Evolutionary conservation across 768 basidiomycete species (phyloP).

Genomic region (Rickenella mellea): DNA sequence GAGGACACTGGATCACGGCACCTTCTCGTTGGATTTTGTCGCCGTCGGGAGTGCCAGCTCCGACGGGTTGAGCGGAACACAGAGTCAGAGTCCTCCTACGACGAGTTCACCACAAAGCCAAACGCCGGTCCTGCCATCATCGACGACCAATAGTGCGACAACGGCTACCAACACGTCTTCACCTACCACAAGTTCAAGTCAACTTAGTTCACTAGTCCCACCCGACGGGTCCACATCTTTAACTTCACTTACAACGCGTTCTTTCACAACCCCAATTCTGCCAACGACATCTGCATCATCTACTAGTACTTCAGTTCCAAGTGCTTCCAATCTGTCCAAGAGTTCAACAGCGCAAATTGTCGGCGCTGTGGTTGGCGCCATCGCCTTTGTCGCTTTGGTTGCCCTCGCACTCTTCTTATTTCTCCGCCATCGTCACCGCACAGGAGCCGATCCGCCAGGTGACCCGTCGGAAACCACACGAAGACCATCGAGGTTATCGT

Average conservation of each 20-base stretch:
- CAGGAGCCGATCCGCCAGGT: background rate
- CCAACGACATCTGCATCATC: background rate
- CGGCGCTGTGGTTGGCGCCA: background rate
- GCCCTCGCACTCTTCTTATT: background rate
- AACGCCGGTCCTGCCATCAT: background rate
- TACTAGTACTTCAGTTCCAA: background rate
- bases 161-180: background rate
- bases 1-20: background rate
- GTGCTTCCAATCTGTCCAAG: background rate
- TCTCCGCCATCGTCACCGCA: background rate
- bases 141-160: background rate
- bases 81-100: background rate
- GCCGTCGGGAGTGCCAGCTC: background rate
- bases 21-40: background rate
- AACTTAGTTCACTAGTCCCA: background rate
- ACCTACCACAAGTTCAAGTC: background rate
- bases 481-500: background rate
- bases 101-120: background rate
- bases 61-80: too few relatives aligned
- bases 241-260: background rate
- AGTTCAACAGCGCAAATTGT: background rate
- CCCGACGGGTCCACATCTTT: background rate
- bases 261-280: background rate
- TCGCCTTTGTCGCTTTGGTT: background rate
- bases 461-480: background rate